Evolutionary conservation across 2,329 filamentous ascomycete genomes (phyloP).

Genomic region (Beauveria varroae): DNA sequence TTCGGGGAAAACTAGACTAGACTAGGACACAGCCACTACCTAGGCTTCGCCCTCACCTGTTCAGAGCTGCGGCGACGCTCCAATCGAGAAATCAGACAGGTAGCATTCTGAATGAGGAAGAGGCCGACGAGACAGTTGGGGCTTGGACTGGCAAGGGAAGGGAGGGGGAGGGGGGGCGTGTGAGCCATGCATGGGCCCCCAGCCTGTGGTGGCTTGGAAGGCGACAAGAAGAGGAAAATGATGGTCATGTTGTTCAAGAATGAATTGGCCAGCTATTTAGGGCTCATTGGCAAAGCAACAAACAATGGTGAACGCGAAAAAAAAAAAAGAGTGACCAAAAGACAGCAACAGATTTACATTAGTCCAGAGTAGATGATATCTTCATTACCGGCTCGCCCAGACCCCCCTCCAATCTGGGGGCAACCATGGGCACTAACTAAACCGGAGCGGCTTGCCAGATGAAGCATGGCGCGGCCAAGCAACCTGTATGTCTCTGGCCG

Average conservation of each 20-base stretch:
- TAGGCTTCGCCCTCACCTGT: background rate
- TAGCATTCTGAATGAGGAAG: background rate
- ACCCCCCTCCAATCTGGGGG: background rate
- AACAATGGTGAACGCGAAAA: background rate
- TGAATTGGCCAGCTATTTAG: background rate
- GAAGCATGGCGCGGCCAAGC: background rate
- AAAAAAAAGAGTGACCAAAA: background rate
- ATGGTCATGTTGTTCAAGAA: background rate
- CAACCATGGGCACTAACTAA: background rate
- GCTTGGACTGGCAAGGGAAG: background rate
- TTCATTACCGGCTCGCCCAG: background rate
- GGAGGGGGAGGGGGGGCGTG: background rate
- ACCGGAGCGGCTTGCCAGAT: constrained; percentile 8
- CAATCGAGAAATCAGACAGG: background rate
- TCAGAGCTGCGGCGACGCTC: background rate
- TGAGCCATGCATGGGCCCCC: background rate
- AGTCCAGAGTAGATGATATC: background rate
- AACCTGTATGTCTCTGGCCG: background rate
- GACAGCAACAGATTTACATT: background rate
- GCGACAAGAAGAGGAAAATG: background rate
- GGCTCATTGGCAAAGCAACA: background rate
- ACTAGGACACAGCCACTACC: background rate
- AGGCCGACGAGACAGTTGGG: background rate
- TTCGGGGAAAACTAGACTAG: background rate
- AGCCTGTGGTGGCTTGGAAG: background rate